Conservation (phyloP, 2,329 filamentous ascomycete species). For the Mycogone perniciosa region DNA sequence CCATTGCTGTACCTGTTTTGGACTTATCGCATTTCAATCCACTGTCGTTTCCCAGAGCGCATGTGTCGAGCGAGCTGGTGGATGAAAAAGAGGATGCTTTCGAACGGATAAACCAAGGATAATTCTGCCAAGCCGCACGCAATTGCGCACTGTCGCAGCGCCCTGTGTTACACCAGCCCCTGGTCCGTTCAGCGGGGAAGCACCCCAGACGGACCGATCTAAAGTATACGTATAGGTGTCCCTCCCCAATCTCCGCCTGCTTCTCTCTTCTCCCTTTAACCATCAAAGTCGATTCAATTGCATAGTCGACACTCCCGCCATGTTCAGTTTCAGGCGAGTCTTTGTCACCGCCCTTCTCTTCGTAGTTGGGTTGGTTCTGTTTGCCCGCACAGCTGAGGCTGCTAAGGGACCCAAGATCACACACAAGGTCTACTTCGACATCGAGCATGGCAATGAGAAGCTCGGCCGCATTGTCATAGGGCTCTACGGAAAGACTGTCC, state of each 20-base stretch:
- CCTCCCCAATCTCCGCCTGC: slow-evolving; percentile 4
- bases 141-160: background rate
- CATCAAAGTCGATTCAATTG: background rate
- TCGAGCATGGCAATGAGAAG: slow-evolving; percentile 66
- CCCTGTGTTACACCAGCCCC: background rate
- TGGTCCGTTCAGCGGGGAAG: slow-evolving; percentile 15
- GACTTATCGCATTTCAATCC: background rate
- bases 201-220: slow-evolving; percentile 13
- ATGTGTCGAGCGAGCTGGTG: background rate
- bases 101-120: slow-evolving; percentile 24
- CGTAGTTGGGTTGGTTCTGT: slow-evolving; percentile 66
- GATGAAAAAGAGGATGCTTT: background rate
- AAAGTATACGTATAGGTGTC: slow-evolving; percentile 17
- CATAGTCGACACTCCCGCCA: slow-evolving; percentile 36
- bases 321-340: slow-evolving; percentile 69
- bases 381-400: slow-evolving; percentile 67
- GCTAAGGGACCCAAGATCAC: slow-evolving; percentile 91
- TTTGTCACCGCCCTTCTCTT: slow-evolving; percentile 69
- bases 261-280: slow-evolving; percentile 2
- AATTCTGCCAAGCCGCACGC: slow-evolving; percentile 12
- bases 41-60: background rate
- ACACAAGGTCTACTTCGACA: slow-evolving; percentile 88
- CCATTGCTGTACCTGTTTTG: slow-evolving; percentile 14
- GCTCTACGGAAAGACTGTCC: slow-evolving; percentile 81
- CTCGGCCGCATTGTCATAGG: slow-evolving; percentile 73